A percentile compares a stretch with the other conserved stretches of the same genome.
phyloP scores from a whole-genome alignment of 2,329 filamentous ascomycete genomes.

The Pyricularia pennisetigena region DNA sequence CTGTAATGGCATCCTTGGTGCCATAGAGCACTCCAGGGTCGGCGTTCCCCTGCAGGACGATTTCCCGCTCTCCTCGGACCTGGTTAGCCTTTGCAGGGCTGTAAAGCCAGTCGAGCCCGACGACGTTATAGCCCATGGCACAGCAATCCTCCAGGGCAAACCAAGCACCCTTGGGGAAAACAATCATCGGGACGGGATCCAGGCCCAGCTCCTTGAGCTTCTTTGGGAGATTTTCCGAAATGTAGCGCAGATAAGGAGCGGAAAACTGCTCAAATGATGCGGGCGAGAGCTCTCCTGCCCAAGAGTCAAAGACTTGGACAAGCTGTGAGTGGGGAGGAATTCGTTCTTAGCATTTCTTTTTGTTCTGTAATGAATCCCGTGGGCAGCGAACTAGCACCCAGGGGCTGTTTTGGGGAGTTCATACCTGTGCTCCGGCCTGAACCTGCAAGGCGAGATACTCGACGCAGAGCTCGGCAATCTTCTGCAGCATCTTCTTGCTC shows the following conservation, averaged over 20 bases:
- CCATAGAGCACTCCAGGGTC: constrained; percentile 92
- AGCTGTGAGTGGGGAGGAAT: constrained; percentile 40
- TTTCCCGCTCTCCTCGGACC: constrained; percentile 62
- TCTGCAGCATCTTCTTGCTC: constrained; percentile 72
- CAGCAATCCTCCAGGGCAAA: constrained; percentile 84
- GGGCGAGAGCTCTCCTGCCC: constrained; percentile 89
- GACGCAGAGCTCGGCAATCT: constrained; percentile 89
- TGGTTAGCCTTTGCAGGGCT: constrained; percentile 76
- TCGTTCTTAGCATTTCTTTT: constrained; percentile 6
- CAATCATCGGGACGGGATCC: constrained; percentile 86
- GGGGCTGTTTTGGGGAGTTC: constrained; percentile 3
- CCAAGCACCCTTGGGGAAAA: constrained; percentile 97
- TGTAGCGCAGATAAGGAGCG: constrained; percentile 77
- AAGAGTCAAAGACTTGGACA: constrained; percentile 95
- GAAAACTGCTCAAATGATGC: constrained; percentile 75
- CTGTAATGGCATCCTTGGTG: constrained; percentile 68
- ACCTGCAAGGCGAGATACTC: constrained; percentile 92
- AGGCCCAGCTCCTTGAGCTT: constrained; percentile 64
- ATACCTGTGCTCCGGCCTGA: constrained; percentile 78
- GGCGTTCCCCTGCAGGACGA: constrained; percentile 88
- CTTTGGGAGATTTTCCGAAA: constrained; percentile 69
- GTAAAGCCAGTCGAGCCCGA: constrained; percentile 92
- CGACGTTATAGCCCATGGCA: constrained; percentile 82
- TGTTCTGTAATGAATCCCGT: too few relatives aligned
- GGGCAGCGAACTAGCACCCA: neutral